phyloP scores from a whole-genome alignment of 108 stramenopile species.

The Cyclotella atomus region DNA sequence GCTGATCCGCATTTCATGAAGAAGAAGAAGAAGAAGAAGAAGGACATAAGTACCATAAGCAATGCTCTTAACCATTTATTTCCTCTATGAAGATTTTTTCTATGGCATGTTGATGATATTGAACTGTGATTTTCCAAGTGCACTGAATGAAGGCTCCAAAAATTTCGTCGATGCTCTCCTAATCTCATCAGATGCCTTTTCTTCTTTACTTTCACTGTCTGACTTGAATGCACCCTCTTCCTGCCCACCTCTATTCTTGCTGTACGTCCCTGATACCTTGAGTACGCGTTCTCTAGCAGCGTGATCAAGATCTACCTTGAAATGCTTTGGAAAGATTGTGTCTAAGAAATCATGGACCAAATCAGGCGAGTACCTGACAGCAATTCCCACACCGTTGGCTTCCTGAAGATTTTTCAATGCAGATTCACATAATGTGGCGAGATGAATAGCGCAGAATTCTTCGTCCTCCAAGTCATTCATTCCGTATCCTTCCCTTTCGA shows the following conservation, averaged over 20 bases:
- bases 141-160: conserved; percentile 57
- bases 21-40: no score
- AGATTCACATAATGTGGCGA: conserved; percentile 77
- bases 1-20: no score
- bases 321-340: conserved; percentile 62
- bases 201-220: conserved; percentile 73
- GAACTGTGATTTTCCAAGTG: conserved; percentile 38
- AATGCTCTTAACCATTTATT: no score
- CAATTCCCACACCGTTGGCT: conserved; percentile 54
- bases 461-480: conserved; percentile 49
- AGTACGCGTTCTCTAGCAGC: conserved; percentile 56
- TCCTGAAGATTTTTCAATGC: conserved; percentile 57
- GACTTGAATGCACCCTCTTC: conserved; percentile 54
- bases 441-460: conserved; percentile 84
- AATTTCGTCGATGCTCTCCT: conserved; percentile 61
- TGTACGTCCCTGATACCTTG: conserved; percentile 64
- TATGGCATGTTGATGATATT: conserved; percentile 16
- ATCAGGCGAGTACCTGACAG: conserved; percentile 70
- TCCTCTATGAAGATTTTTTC: not conserved
- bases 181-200: conserved; percentile 58
- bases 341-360: conserved; percentile 59
- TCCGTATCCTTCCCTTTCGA: conserved; percentile 31
- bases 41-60: no score
- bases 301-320: conserved; percentile 39
- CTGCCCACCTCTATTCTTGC: conserved; percentile 68